Base-by-base conservation (phyloP, 1,284 basidiomycete species). In the Lentinula novae-zelandiae region DNA sequence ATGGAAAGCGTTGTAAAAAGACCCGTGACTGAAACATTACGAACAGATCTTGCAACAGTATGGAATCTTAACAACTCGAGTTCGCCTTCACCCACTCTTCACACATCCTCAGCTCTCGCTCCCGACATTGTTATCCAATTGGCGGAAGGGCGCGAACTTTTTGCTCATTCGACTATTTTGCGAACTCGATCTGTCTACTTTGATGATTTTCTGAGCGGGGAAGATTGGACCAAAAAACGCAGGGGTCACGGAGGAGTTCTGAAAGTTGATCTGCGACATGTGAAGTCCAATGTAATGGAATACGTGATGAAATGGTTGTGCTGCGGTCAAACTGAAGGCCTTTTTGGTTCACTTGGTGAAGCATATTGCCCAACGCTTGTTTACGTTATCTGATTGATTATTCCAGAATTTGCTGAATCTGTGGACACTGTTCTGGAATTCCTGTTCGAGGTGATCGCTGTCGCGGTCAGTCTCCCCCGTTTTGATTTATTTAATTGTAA, bases 111-210 rank as follows among this genome's bases (percentile, higher is more conserved):
- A 36, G n/a, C 10, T 7, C 38, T 48, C 10, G 46, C 36, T 5
- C 82, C 86, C 0, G 95, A 98, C 67, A 85, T 95, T 3, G 74
- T 91, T n/a, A 73, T 99, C 9, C 76, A 84, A 31, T 77, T 98
- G 2, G 79, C 81, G 0, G 95, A 98, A 49, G 42, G 42, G 67
- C 77, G 79, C 53, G 78, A 84, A 4, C 82, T 98, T 0, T 75
- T 73, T 31, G 85, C 83, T 7, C 90, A 97, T 70, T 94, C 95
- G 0, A 72, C 80, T 9, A 72, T 98, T 15, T 78, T 99, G 17
- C 82, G 93, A 1, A 85, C 93, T 0, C 84, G 96, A 2, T 96
- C 91, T 49, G 83, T 86, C 1, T 92, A 98, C 71, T 98, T 98
- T 70, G 78, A 86, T 5, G 84, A 85, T n/a, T 89, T 99, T 72